Evolutionary conservation across 2,329 filamentous ascomycete species (phyloP), one percentile per base, ranked within the genome.

Genomic region (Fusarium staphyleae): DNA sequence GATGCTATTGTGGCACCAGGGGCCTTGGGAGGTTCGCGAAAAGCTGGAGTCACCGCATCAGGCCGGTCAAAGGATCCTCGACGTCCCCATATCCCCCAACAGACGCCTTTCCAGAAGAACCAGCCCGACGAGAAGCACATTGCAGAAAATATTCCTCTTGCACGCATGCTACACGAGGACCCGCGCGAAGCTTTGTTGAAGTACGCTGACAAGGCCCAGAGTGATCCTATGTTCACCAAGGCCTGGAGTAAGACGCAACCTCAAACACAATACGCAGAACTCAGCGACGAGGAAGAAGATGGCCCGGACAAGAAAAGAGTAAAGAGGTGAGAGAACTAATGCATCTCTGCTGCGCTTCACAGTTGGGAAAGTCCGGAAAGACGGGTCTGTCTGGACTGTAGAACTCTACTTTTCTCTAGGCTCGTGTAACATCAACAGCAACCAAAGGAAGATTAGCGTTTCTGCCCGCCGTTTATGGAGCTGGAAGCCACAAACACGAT

Each of bases 151-250:
- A 96, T 98, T 46, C 91, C 93, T 22, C 81, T 98, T 11, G 93
- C 91, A 58, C 87, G 86, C 58, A 96, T 99, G 91, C 82, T 96
- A 40, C 93, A 99, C 73, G 95, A 99, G 72, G 95, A 99, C 77
- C 95, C 95, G 0, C 81, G 95, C 60, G 95, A 96, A 74, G 95
- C 95, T 37, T 77, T 99, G 69, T 77, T 99, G 55, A 97, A 96
- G 77, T 99, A 98, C 78, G 93, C 92, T 30, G 91, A 96, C 48
- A 88, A 96, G 70, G 92, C 93, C 11, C 87, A 96, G 74, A 93
- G 91, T 70, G 93, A 98, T 70, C 93, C 93, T 1, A 82, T 96
- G 66, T 99, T 98, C 70, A 99, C 95, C 24, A 91, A 90, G 63
- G 95, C 93, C 13, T 99, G 92, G 90, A 89, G 89, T 69, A 83